Conservation (phyloP, 768 basidiomycete genomes). For the Rhodotorula diobovata region DNA sequence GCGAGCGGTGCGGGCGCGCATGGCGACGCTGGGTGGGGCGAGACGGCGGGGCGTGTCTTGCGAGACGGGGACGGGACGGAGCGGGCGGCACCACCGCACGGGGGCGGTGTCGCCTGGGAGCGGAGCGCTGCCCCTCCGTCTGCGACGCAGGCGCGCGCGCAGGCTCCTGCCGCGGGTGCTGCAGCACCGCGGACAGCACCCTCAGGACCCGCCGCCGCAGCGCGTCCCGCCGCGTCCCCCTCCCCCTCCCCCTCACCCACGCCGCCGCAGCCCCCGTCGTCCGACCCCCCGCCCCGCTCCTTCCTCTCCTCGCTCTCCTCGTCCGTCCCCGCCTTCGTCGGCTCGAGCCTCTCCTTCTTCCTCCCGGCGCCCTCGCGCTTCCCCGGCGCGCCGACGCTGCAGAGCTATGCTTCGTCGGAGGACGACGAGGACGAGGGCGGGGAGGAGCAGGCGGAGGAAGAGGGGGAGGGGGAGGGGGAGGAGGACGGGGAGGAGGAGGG, state of each 20-base stretch:
- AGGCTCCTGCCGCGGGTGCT: too few relatives aligned
- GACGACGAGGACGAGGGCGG: background rate
- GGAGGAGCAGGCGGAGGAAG: background rate
- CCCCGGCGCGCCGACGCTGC: constrained; percentile 1
- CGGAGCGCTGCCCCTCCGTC: too few relatives aligned
- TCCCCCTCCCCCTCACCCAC: background rate
- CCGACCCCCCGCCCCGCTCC: background rate
- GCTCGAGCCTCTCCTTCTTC: background rate
- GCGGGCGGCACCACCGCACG: too few relatives aligned
- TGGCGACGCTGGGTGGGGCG: background rate
- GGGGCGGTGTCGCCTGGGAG: too few relatives aligned
- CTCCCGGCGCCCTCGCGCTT: background rate
- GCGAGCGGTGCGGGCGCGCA: background rate
- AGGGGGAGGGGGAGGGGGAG: background rate
- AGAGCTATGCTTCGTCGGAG: background rate
- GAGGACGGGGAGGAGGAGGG: background rate
- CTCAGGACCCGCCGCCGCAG: background rate
- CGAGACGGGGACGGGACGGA: too few relatives aligned
- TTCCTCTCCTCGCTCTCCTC: constrained; percentile 12
- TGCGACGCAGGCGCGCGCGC: too few relatives aligned
- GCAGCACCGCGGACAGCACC: background rate
- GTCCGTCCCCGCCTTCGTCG: background rate
- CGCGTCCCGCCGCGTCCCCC: background rate
- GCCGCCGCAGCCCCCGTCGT: background rate
- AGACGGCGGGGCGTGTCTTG: background rate